A percentile compares a stretch with the other conserved stretches of the same genome.
These are phyloP conservation scores for Cymbopogon citratus DNA, from an alignment of 176 grass and related monocot genomes.

Conservation along the genomic window DNA sequence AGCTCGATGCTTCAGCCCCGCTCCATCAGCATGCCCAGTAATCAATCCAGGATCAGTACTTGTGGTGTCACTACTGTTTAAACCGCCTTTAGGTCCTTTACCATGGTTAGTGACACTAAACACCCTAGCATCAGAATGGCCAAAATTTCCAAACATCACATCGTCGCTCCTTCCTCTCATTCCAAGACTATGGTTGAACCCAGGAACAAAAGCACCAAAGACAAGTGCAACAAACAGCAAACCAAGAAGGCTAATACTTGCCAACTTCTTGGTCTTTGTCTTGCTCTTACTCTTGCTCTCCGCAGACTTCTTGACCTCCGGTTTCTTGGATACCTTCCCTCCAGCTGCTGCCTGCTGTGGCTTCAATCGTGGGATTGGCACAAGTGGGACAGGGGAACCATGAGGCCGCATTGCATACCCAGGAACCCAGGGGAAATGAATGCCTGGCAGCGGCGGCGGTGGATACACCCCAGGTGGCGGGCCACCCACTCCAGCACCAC, in stretches of 20 bases:
- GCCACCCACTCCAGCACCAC: conserved; percentile 31
- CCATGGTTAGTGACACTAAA: conserved; percentile 45
- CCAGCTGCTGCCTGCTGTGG: conserved; percentile 41
- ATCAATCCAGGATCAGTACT: conserved; percentile 28
- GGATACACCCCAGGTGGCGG: conserved; percentile 51
- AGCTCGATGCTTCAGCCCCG: conserved; percentile 27
- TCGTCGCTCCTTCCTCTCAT: conserved; percentile 11
- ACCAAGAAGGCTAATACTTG: conserved; percentile 80
- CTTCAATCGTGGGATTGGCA: conserved; percentile 88
- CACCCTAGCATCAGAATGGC: conserved; percentile 43
- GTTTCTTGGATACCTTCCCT: conserved; percentile 56
- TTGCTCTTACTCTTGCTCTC: conserved; percentile 48
- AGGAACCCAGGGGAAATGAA: conserved; percentile 90
- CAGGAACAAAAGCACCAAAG: conserved; percentile 52
- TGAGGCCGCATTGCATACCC: conserved; percentile 71
- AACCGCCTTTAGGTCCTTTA: conserved; percentile 23
- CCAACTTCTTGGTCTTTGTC: conserved; percentile 75
- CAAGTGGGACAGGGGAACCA: conserved; percentile 66
- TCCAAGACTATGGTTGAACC: conserved; percentile 52
- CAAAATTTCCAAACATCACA: conserved; percentile 40
- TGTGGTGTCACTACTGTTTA: conserved; percentile 39
- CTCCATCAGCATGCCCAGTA: not conserved
- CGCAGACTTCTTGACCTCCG: conserved; percentile 43
- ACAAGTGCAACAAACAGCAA: conserved; percentile 56
- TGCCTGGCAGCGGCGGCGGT: conserved; percentile 27